A percentile compares a stretch with the other conserved stretches of the same genome.
Evolutionary conservation across 345 rosid genomes (phyloP).

Genomic region (Xanthoceras sorbifolium): DNA sequence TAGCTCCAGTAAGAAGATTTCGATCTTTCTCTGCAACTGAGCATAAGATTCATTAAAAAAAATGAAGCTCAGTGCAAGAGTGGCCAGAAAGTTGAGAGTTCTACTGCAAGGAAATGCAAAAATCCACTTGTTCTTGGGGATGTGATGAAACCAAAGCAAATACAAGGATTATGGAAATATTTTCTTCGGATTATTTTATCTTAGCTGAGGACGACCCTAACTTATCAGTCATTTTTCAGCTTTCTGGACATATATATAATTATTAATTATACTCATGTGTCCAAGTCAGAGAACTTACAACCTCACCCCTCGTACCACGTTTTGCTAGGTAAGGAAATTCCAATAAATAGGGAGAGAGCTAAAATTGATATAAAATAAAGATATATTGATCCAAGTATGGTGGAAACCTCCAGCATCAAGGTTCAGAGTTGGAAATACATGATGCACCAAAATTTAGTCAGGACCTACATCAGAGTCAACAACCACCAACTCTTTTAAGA

Average conservation of each 20-base stretch:
- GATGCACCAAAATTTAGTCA: neutral
- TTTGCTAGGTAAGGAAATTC: neutral
- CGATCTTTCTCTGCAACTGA: neutral
- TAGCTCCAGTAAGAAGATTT: no score
- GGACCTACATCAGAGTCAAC: neutral
- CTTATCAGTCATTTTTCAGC: neutral
- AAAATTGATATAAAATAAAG: neutral
- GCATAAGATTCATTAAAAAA: no score
- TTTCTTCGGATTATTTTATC: neutral
- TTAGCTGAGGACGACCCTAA: neutral
- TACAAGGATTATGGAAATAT: neutral
- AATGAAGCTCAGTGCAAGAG: neutral
- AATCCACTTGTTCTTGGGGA: neutral
- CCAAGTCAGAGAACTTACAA: neutral
- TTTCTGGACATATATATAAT: no score
- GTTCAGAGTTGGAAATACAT: neutral
- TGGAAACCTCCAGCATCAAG: neutral
- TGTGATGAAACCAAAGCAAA: neutral
- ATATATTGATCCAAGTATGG: neutral
- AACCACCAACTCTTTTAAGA: slow-evolving; percentile 18
- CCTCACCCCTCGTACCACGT: neutral
- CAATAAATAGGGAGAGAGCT: neutral
- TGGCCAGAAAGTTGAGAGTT: neutral
- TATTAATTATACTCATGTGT: no score
- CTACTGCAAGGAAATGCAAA: neutral